Evolutionary conservation across 768 basidiomycete genomes (phyloP).

Genomic region (Cystobasidium ongulense): DNA sequence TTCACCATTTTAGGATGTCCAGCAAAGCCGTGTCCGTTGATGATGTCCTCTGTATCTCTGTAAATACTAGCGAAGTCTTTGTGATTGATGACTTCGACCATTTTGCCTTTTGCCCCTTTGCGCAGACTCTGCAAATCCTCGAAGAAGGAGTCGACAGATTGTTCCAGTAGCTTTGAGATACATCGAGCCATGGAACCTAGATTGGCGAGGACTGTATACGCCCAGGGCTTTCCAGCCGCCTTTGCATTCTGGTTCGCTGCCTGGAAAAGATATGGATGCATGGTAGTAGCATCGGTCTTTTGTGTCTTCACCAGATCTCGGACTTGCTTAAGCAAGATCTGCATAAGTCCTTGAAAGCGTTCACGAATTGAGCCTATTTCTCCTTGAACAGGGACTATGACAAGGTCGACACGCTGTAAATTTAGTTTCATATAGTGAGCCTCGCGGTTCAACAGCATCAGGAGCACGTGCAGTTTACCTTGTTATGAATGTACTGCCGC

Average conservation of each 20-base stretch:
- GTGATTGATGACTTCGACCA: constrained; percentile 58
- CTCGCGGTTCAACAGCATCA: neutral
- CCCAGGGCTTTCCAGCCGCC: constrained; percentile 35
- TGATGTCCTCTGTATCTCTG: constrained; percentile 33
- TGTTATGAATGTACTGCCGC: constrained; percentile 73
- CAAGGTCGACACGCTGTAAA: constrained; percentile 24
- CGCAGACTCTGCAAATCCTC: constrained; percentile 49
- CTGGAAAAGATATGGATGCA: constrained; percentile 62
- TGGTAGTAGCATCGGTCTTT: constrained; percentile 51
- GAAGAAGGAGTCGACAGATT: constrained; percentile 70
- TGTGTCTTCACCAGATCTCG: constrained; percentile 50
- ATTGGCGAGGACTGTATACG: constrained; percentile 47
- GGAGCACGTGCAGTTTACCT: constrained; percentile 50
- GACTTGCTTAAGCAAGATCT: constrained; percentile 16
- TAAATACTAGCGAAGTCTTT: constrained; percentile 36
- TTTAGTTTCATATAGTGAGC: too few relatives aligned
- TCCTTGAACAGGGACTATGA: constrained; percentile 15
- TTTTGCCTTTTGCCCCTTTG: constrained; percentile 46
- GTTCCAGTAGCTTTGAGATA: constrained; percentile 85
- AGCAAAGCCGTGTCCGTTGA: constrained; percentile 39
- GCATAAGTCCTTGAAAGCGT: constrained; percentile 16
- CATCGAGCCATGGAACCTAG: constrained; percentile 59
- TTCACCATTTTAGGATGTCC: constrained; percentile 87
- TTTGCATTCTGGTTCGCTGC: constrained; percentile 48
- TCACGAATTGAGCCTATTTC: constrained; percentile 23